These are phyloP conservation scores for Danielia reshetovae DNA, from an alignment of 805 yeast species.

Conservation along the genomic window DNA sequence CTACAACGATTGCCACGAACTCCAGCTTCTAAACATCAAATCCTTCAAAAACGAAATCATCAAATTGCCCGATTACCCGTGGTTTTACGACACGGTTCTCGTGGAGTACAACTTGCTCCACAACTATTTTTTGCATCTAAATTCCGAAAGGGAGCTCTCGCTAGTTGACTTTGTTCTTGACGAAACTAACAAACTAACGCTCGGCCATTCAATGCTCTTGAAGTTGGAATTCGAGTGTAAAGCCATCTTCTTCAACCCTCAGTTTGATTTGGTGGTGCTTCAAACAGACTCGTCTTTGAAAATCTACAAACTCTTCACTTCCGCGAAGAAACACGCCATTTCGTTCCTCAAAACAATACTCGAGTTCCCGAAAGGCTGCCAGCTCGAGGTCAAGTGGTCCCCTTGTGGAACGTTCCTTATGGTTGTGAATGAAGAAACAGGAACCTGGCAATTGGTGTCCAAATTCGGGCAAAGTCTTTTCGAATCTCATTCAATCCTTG, in stretches of 20 bases:
- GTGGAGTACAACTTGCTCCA: conserved; percentile 23
- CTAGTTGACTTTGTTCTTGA: conserved; percentile 11
- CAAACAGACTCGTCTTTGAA: conserved; percentile 2
- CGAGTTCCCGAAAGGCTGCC: background rate
- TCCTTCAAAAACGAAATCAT: conserved; percentile 27
- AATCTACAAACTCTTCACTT: conserved; percentile 1
- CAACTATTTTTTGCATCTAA: conserved; percentile 28
- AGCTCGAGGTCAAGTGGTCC: conserved; percentile 24
- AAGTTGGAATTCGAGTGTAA: conserved; percentile 4
- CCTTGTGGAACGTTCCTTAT: conserved; percentile 33
- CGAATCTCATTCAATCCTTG: conserved; percentile 20
- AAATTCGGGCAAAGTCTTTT: conserved; percentile 32
- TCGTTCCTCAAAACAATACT: background rate
- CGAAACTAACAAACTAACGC: conserved; percentile 1
- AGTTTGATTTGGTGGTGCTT: conserved; percentile 9
- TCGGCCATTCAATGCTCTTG: conserved; percentile 5
- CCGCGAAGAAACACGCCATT: background rate
- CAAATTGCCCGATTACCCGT: conserved; percentile 22
- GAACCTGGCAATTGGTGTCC: conserved; percentile 30
- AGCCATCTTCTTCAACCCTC: conserved; percentile 14
- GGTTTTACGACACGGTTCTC: conserved; percentile 23
- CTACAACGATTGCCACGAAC: conserved; percentile 20
- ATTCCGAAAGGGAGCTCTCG: conserved; percentile 25
- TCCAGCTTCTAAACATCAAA: conserved; percentile 34
- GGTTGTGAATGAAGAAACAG: conserved; percentile 15